phyloP scores from a whole-genome alignment of 257 asterid species.

The Rauvolfia tetraphylla region DNA sequence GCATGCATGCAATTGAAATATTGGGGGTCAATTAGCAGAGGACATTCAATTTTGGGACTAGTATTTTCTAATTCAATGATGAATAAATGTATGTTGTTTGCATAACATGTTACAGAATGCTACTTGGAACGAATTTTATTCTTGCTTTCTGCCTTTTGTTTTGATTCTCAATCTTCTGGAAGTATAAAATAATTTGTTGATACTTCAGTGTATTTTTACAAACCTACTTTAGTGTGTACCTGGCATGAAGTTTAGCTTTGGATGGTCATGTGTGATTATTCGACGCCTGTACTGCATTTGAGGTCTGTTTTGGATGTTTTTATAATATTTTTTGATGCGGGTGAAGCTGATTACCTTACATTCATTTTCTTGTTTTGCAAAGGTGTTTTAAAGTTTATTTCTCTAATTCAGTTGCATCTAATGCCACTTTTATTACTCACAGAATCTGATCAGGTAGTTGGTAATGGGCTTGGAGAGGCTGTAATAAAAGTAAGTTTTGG shows the following conservation, averaged over 20 bases:
- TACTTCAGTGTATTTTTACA: too few species aligned
- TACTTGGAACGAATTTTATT: background rate
- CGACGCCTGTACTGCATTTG: background rate
- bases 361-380: background rate
- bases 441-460: slow-evolving; percentile 44
- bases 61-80: background rate
- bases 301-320: background rate
- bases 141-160: background rate
- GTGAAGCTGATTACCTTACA: background rate
- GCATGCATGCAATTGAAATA: background rate
- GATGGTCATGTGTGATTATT: background rate
- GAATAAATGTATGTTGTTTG: background rate
- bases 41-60: background rate
- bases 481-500: slow-evolving; percentile 45
- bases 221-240: background rate
- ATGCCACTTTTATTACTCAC: slow-evolving; percentile 27
- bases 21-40: background rate
- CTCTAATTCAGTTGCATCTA: background rate
- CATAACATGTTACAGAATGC: background rate
- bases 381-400: background rate
- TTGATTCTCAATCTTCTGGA: background rate
- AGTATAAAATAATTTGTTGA: too few species aligned
- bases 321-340: background rate
- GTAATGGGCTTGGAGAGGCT: slow-evolving; percentile 34
- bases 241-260: background rate